phyloP scores from a whole-genome alignment of 768 basidiomycete genomes.

The Hebeloma cylindrosporum region DNA sequence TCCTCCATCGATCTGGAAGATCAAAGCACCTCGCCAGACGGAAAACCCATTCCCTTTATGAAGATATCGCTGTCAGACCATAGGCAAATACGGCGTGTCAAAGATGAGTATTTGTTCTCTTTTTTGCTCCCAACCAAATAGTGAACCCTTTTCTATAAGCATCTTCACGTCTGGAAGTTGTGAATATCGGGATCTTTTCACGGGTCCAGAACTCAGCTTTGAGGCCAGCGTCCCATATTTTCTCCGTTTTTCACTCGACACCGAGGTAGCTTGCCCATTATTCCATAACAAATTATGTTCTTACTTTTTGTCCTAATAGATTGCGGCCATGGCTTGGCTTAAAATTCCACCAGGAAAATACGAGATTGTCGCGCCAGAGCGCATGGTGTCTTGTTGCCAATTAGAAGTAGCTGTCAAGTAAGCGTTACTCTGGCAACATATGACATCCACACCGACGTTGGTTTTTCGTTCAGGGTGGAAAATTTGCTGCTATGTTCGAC shows the following conservation, averaged over 20 bases:
- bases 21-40: constrained; percentile 75
- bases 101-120: constrained; percentile 62
- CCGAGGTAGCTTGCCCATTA: constrained; percentile 55
- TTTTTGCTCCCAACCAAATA: constrained; percentile 2
- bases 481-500: constrained; percentile 80
- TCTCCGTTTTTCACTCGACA: constrained; percentile 94
- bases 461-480: constrained; percentile 55
- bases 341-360: constrained; percentile 80
- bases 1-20: constrained; percentile 53
- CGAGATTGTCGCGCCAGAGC: constrained; percentile 45
- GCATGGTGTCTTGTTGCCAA: constrained; percentile 77
- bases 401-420: constrained; percentile 77
- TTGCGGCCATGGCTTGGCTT: constrained; percentile 96
- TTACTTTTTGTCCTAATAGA: constrained; percentile 38
- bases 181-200: constrained; percentile 56
- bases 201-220: constrained; percentile 58
- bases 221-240: constrained; percentile 88
- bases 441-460: not conserved
- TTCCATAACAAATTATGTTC: not conserved
- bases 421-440: constrained; percentile 14
- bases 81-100: constrained; percentile 68
- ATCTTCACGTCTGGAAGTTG: constrained; percentile 69
- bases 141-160: constrained; percentile 34
- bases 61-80: constrained; percentile 74
- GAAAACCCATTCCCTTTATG: constrained; percentile 69